phyloP scores from a whole-genome alignment of 441 rosid genomes.

The Manihot esculenta region DNA sequence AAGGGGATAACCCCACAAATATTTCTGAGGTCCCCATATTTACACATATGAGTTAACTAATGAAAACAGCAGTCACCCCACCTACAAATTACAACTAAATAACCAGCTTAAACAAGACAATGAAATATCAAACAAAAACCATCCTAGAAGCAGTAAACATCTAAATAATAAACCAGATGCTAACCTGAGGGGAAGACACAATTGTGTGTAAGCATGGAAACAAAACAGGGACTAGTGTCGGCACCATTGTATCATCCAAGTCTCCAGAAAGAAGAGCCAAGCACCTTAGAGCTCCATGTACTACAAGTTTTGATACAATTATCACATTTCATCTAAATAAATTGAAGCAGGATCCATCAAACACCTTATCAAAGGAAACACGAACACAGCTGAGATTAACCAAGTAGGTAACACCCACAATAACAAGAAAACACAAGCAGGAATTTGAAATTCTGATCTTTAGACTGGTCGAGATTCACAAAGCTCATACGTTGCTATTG shows the following conservation, averaged over 20 bases:
- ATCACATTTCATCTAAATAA: conserved; percentile 1
- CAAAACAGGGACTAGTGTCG: conserved; percentile 66
- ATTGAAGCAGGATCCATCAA: neutral
- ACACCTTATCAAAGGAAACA: neutral
- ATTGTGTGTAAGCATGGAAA: conserved; percentile 82
- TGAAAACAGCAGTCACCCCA: too few relatives aligned
- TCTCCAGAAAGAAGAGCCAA: conserved; percentile 84
- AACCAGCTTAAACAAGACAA: neutral
- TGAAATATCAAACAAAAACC: neutral
- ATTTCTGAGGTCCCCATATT: neutral
- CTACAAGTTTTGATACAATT: conserved; percentile 36
- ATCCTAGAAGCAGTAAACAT: conserved; percentile 15
- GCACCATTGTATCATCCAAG: conserved; percentile 80
- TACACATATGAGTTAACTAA: neutral
- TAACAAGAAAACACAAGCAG: neutral
- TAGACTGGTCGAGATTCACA: too few relatives aligned
- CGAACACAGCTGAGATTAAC: neutral
- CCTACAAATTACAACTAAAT: neutral
- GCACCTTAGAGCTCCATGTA: conserved; percentile 89
- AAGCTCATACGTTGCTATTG: too few relatives aligned
- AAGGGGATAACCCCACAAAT: neutral
- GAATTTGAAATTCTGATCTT: neutral
- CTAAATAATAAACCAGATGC: conserved; percentile 23
- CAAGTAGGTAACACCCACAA: neutral
- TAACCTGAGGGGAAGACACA: conserved; percentile 81